Conservation (phyloP, 2,329 filamentous ascomycete genomes). For the Herpotrichia juniperi region DNA sequence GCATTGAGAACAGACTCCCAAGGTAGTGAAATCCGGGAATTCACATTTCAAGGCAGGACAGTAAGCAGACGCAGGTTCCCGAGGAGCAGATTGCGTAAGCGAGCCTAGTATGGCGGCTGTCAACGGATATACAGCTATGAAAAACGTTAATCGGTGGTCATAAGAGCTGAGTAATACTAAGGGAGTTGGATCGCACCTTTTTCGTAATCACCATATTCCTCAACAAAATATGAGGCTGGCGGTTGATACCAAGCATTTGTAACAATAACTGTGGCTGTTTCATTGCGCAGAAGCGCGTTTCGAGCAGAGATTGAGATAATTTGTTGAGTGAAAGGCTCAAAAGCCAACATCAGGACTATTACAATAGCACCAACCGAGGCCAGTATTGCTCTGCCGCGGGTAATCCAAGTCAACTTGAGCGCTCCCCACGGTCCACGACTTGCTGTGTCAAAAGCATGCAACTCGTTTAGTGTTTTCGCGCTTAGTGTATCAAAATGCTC, state of each 20-base stretch:
- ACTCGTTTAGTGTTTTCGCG: constrained; percentile 22
- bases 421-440: constrained; percentile 36
- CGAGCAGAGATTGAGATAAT: constrained; percentile 8
- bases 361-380: constrained; percentile 26
- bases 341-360: constrained; percentile 25
- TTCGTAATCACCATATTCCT: neutral
- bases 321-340: constrained; percentile 38
- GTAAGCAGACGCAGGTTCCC: neutral
- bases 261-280: neutral
- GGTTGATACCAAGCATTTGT: neutral
- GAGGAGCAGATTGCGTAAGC: neutral
- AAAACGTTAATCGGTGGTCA: neutral
- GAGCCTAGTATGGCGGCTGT: neutral
- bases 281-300: neutral
- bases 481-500: constrained; percentile 22
- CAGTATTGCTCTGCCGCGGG: constrained; percentile 13
- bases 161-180: neutral
- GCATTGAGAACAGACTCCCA: constrained; percentile 1
- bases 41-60: neutral
- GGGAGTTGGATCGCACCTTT: neutral
- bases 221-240: neutral
- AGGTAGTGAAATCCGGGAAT: neutral
- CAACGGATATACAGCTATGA: neutral
- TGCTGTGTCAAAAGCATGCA: constrained; percentile 34
- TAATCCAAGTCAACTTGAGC: constrained; percentile 23